Evolutionary conservation across 2,329 filamentous ascomycete genomes (phyloP).

Genomic region (Pezicula neosporulosa): DNA sequence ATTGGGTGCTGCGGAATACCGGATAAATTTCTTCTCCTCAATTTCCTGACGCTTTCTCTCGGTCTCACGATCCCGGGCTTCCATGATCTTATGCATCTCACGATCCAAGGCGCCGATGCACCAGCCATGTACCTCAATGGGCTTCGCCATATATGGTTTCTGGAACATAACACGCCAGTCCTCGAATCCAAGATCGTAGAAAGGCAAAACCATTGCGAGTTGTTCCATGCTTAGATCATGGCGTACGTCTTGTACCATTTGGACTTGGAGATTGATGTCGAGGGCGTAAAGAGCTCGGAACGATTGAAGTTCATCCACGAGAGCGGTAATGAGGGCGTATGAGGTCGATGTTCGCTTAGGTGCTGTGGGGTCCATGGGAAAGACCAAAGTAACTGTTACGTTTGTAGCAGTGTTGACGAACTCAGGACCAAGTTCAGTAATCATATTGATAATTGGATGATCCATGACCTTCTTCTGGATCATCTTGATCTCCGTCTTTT

Average conservation of each 20-base stretch:
- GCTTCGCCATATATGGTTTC: constrained; percentile 8
- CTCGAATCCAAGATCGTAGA: constrained; percentile 20
- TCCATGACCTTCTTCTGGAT: neutral
- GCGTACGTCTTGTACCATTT: neutral
- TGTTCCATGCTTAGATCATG: constrained; percentile 6
- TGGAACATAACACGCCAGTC: constrained; percentile 18
- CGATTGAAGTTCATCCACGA: neutral
- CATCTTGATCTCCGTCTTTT: neutral
- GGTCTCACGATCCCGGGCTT: neutral
- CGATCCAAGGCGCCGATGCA: neutral
- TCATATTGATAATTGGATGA: neutral
- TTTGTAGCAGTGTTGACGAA: neutral
- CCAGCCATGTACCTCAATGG: constrained; percentile 6
- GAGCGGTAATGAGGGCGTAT: neutral
- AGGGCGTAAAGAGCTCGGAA: neutral
- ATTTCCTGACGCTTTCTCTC: neutral
- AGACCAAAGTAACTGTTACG: neutral
- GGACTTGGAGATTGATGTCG: neutral
- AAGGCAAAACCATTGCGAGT: constrained; percentile 18
- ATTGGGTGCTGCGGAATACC: no score
- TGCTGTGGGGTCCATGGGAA: neutral
- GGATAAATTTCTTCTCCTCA: no score
- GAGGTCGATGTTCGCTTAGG: neutral
- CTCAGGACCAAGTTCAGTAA: neutral
- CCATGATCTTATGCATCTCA: neutral